Percentiles rank a stretch among this genome's conserved stretches.
Evolutionary conservation across 2,329 filamentous ascomycete species (phyloP).

Genomic region (Hypoxylon sp.): DNA sequence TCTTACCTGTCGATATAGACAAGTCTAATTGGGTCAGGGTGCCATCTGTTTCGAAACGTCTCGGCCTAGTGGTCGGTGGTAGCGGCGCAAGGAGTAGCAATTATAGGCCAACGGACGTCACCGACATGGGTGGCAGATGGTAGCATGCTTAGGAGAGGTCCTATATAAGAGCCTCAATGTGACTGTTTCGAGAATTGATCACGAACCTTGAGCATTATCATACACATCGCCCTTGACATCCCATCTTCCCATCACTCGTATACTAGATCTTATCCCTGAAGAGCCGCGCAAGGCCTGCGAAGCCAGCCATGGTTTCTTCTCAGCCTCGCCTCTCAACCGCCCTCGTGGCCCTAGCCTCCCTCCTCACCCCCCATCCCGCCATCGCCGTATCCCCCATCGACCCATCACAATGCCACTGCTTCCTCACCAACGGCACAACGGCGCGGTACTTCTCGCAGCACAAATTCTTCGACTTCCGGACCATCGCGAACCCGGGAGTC

Average conservation of each 20-base stretch:
- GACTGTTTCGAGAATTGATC: constrained; percentile 1
- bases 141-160: not conserved
- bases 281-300: constrained; percentile 5
- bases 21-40: constrained; percentile 11
- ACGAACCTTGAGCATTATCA: constrained; percentile 4
- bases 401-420: constrained; percentile 59
- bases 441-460: constrained; percentile 59
- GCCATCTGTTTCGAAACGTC: constrained; percentile 19
- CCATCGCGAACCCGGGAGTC: constrained; percentile 52
- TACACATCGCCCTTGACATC: not conserved
- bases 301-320: constrained; percentile 24
- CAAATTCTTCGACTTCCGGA: constrained; percentile 65
- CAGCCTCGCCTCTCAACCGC: constrained; percentile 1
- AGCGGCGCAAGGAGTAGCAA: constrained; percentile 3
- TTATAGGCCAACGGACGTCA: constrained; percentile 23
- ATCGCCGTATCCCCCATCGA: constrained; percentile 1
- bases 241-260: not conserved
- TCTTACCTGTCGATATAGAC: constrained; percentile 3
- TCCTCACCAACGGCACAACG: constrained; percentile 59
- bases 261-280: constrained; percentile 1
- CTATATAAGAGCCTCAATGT: constrained; percentile 27
- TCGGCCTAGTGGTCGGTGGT: constrained; percentile 19
- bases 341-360: constrained; percentile 7
- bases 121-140: not conserved
- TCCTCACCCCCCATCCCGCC: constrained; percentile 6